A percentile compares a stretch with the other conserved stretches of the same genome.
These are phyloP conservation scores for Beta macrorhiza DNA, from an alignment of 179 eudicot genomes.

Conservation along the genomic window DNA sequence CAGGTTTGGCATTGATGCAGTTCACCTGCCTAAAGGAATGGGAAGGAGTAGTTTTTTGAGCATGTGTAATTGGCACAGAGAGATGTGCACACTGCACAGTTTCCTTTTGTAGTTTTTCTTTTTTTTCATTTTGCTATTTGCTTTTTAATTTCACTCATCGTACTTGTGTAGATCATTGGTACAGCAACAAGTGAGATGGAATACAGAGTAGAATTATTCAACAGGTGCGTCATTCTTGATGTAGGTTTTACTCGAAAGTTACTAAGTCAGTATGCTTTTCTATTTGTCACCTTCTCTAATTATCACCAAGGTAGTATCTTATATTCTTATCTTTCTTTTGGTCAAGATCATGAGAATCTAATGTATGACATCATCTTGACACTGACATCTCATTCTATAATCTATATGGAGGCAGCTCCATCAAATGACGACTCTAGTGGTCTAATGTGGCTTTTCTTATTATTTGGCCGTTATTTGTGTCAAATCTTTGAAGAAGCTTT, in stretches of 20 bases:
- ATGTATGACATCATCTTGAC: not conserved
- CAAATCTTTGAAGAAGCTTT: not conserved
- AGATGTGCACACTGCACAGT: not conserved
- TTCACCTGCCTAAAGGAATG: not conserved
- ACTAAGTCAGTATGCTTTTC: not conserved
- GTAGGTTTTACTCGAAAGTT: not conserved
- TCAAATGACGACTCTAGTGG: not conserved
- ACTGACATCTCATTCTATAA: not conserved
- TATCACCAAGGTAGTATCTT: not conserved
- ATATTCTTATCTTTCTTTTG: not conserved
- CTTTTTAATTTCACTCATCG: not conserved
- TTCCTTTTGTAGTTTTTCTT: not conserved
- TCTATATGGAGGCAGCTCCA: not conserved
- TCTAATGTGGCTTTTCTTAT: not conserved
- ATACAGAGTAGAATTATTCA: conserved; percentile 61
- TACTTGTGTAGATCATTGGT: conserved; percentile 49
- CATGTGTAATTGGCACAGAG: not conserved
- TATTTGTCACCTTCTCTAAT: not conserved
- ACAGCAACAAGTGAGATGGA: conserved; percentile 72
- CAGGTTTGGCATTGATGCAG: not conserved
- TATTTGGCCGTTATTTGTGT: not conserved
- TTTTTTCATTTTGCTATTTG: not conserved
- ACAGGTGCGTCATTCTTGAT: conserved; percentile 43
- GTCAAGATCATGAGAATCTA: not conserved
- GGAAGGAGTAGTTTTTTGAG: not conserved